phyloP scores from a whole-genome alignment of 805 yeast genomes.

The Candida coleopterorum region DNA sequence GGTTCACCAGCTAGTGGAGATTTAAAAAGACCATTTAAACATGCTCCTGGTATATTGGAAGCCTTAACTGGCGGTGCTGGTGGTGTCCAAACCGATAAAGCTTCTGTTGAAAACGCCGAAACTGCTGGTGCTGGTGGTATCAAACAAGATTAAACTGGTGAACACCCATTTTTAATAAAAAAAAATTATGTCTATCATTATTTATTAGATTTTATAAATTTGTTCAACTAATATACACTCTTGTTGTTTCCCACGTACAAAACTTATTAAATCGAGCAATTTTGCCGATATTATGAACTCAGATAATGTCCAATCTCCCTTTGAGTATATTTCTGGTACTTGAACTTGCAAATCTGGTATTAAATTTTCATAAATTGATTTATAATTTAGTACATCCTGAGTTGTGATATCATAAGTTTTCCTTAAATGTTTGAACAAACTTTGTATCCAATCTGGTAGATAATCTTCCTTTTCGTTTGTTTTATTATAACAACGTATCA shows the following conservation, averaged over 20 bases:
- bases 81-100: slow-evolving; percentile 77
- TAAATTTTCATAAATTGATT: slow-evolving; percentile 48
- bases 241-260: slow-evolving; percentile 40
- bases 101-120: slow-evolving; percentile 80
- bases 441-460: slow-evolving; percentile 51
- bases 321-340: slow-evolving; percentile 54
- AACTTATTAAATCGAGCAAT: slow-evolving; percentile 48
- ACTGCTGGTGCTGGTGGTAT: slow-evolving; percentile 81
- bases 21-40: slow-evolving; percentile 94
- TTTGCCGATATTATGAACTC: slow-evolving; percentile 48
- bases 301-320: slow-evolving; percentile 46
- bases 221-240: slow-evolving; percentile 37
- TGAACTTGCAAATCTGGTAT: slow-evolving; percentile 44
- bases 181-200: too few species aligned
- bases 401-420: slow-evolving; percentile 34
- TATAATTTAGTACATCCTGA: slow-evolving; percentile 52
- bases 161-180: too few species aligned
- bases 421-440: slow-evolving; percentile 32
- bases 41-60: slow-evolving; percentile 48
- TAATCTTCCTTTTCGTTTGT: slow-evolving; percentile 30
- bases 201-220: neutral
- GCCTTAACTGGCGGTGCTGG: slow-evolving; percentile 52
- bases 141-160: slow-evolving; percentile 65
- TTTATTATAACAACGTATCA: slow-evolving; percentile 54
- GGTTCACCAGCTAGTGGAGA: slow-evolving; percentile 82